Evolutionary conservation across 371 early-diverging fungal species (phyloP).

Genomic region (Rhizopus arrhizus): DNA sequence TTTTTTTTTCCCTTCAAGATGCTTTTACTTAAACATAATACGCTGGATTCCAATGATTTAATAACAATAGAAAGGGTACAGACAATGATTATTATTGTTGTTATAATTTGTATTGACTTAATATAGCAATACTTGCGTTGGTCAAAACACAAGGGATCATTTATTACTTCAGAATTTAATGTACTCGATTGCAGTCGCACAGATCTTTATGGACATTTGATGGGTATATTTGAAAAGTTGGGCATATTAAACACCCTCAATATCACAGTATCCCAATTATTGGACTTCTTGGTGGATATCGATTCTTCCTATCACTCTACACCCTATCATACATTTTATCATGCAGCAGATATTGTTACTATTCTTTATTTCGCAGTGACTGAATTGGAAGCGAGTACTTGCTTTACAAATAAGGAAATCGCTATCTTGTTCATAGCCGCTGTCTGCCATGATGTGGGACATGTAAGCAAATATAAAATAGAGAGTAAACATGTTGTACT

Average conservation of each 20-base stretch:
- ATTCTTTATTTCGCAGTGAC: constrained; percentile 71
- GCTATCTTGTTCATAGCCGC: constrained; percentile 71
- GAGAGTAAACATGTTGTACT: constrained; percentile 18
- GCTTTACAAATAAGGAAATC: constrained; percentile 63
- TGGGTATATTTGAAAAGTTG: constrained; percentile 65
- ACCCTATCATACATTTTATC: constrained; percentile 85
- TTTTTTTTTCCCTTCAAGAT: neutral
- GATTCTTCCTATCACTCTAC: constrained; percentile 67
- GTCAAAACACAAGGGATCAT: constrained; percentile 3
- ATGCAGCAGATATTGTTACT: constrained; percentile 79
- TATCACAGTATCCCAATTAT: constrained; percentile 55
- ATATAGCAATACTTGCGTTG: constrained; percentile 15
- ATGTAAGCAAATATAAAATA: constrained; percentile 87
- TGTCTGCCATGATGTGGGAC: constrained; percentile 89
- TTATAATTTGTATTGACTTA: neutral
- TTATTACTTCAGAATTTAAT: constrained; percentile 47
- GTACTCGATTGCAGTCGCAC: constrained; percentile 61
- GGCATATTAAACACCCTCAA: constrained; percentile 55
- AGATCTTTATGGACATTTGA: constrained; percentile 65
- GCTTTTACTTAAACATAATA: constrained; percentile 21
- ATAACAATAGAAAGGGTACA: constrained; percentile 18
- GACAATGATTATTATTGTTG: neutral
- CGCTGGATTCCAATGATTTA: constrained; percentile 7
- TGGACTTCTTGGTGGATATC: constrained; percentile 79
- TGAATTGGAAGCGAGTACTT: constrained; percentile 61